phyloP scores from a whole-genome alignment of 164 flowering plant genomes.

The Macadamia tetraphylla region DNA sequence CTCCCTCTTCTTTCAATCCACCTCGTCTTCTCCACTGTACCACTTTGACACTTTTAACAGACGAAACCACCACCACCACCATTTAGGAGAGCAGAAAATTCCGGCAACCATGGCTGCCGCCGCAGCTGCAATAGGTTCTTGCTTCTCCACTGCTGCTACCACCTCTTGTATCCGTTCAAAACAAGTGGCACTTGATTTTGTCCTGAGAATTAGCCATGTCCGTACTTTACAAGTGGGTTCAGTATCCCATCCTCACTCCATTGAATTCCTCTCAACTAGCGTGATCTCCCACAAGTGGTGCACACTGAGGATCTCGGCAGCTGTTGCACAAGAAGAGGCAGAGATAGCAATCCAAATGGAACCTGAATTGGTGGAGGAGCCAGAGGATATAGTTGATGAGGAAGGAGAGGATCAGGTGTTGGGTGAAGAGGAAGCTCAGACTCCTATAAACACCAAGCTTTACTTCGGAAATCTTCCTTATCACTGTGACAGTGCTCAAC shows the following conservation, averaged over 20 bases:
- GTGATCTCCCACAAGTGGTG: slow-evolving; percentile 29
- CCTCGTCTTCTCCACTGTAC: not conserved
- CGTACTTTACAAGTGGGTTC: slow-evolving; percentile 16
- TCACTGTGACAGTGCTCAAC: slow-evolving; percentile 77
- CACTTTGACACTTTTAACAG: not conserved
- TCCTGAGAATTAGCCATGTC: slow-evolving; percentile 14
- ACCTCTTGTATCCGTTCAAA: slow-evolving; percentile 22
- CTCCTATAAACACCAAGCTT: slow-evolving; percentile 54
- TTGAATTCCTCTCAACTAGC: slow-evolving; percentile 17
- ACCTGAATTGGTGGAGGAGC: slow-evolving; percentile 17
- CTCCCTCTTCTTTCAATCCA: not conserved
- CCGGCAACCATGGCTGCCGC: slow-evolving; percentile 37
- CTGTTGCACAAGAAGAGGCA: slow-evolving; percentile 61
- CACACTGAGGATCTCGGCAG: slow-evolving; percentile 34
- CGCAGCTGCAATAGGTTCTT: slow-evolving; percentile 36
- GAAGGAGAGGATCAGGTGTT: slow-evolving; percentile 6
- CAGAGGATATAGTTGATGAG: slow-evolving; percentile 10
- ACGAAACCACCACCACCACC: slow-evolving; percentile 13
- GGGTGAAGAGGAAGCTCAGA: slow-evolving; percentile 15
- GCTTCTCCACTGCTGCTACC: slow-evolving; percentile 31
- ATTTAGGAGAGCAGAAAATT: not conserved
- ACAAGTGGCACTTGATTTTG: slow-evolving; percentile 12
- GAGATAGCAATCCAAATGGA: slow-evolving; percentile 15
- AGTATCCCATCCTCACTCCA: slow-evolving; percentile 15
- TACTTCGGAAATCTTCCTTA: slow-evolving; percentile 94